Conservation (phyloP, 1,139 yeast genomes). For the Yamadazyma songkhlaensis region DNA sequence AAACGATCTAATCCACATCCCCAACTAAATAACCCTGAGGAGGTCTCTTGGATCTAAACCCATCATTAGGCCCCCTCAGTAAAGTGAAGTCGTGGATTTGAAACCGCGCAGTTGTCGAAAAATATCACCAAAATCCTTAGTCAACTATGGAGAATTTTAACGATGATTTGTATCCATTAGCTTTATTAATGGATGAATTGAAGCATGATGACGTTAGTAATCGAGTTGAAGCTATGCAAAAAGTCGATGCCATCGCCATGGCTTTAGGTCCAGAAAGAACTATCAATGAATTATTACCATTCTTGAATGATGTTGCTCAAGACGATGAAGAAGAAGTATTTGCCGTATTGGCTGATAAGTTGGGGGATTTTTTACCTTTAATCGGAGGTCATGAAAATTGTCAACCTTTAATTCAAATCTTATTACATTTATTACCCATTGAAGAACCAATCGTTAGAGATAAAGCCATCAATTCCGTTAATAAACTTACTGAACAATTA, state of each 20-base stretch:
- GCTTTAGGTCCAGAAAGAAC: conserved; percentile 96
- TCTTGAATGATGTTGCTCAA: conserved; percentile 82
- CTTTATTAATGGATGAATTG: conserved; percentile 93
- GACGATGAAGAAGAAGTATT: conserved; percentile 99
- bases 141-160: conserved; percentile 35
- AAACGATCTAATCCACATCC: too few relatives aligned
- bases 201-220: conserved; percentile 91
- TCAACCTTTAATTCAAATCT: conserved; percentile 75
- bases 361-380: conserved; percentile 80
- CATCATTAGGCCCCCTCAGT: neutral
- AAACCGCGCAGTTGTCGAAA: conserved; percentile 5
- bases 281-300: conserved; percentile 83
- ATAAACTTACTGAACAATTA: conserved; percentile 64
- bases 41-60: too few relatives aligned
- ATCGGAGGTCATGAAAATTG: conserved; percentile 86
- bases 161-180: conserved; percentile 88
- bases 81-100: conserved; percentile 1
- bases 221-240: conserved; percentile 92
- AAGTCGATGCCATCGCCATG: conserved; percentile 88
- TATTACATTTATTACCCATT: conserved; percentile 84
- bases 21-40: too few relatives aligned
- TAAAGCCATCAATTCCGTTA: conserved; percentile 85
- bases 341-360: conserved; percentile 86
- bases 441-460: conserved; percentile 99
- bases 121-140: conserved; percentile 1